A percentile compares a stretch with the other conserved stretches of the same genome.
Evolutionary conservation across 768 basidiomycete species (phyloP).

Genomic region (Kwoniella sp.): DNA sequence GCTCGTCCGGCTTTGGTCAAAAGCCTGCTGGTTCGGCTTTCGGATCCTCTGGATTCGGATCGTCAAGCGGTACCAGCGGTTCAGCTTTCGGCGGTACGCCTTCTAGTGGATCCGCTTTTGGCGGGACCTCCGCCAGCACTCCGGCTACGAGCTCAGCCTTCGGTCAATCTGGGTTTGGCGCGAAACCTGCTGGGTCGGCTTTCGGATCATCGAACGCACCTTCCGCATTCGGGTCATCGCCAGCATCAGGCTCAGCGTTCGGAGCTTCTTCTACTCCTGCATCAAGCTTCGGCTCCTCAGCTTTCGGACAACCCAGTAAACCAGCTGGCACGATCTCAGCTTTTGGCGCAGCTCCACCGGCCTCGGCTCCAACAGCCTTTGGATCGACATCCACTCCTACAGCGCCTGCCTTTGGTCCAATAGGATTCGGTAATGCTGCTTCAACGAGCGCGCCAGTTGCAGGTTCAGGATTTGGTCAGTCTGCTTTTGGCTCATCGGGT

Average conservation of each 20-base stretch:
- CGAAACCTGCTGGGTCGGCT: constrained; percentile 20
- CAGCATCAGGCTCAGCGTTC: constrained; percentile 25
- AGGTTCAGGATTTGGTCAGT: constrained; percentile 28
- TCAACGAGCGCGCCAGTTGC: constrained; percentile 19
- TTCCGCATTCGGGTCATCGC: constrained; percentile 31
- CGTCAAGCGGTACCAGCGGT: neutral
- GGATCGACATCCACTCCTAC: constrained; percentile 26
- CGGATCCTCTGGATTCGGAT: too few relatives aligned
- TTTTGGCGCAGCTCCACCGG: constrained; percentile 9
- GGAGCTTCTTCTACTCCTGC: constrained; percentile 11
- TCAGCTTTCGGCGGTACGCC: constrained; percentile 31
- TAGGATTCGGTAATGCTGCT: constrained; percentile 1
- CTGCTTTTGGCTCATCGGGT: constrained; percentile 35
- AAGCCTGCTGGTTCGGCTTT: constrained; percentile 4
- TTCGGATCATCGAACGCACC: constrained; percentile 15
- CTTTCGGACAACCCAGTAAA: constrained; percentile 25
- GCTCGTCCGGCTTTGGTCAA: constrained; percentile 20
- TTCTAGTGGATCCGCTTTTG: constrained; percentile 27
- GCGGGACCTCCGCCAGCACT: constrained; percentile 4
- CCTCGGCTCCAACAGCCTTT: constrained; percentile 23
- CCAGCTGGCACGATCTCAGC: constrained; percentile 17
- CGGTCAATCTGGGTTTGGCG: constrained; percentile 27
- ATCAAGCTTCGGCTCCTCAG: constrained; percentile 24
- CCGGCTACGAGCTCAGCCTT: constrained; percentile 15
- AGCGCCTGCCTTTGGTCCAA: constrained; percentile 17